A percentile compares a stretch with the other conserved stretches of the same genome.
phyloP scores from a whole-genome alignment of 2,329 filamentous ascomycete genomes.

The Cladophialophora immunda region DNA sequence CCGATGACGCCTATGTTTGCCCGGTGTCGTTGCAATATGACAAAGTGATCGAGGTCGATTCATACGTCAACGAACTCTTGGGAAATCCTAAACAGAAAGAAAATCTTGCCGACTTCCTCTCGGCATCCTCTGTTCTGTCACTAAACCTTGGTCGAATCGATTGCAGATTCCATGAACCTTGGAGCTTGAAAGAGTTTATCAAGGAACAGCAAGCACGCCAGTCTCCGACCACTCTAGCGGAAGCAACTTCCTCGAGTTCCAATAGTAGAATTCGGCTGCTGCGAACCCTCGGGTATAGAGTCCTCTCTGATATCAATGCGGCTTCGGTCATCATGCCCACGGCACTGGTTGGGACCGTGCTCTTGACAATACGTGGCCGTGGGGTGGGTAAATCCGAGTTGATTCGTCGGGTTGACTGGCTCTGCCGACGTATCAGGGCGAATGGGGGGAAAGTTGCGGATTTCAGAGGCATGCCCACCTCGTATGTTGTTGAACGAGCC shows the following conservation, averaged over 20 bases:
- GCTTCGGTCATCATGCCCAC: conserved; percentile 99
- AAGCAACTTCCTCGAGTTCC: conserved; percentile 47
- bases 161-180: conserved; percentile 94
- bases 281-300: conserved; percentile 87
- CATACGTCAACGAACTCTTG: conserved; percentile 92
- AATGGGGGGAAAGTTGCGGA: conserved; percentile 94
- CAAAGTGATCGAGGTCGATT: conserved; percentile 97
- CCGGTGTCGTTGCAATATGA: conserved; percentile 98
- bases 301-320: conserved; percentile 91
- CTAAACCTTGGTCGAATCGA: conserved; percentile 90
- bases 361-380: conserved; percentile 88
- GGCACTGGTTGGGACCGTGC: conserved; percentile 89
- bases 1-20: conserved; percentile 90
- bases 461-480: conserved; percentile 81
- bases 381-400: conserved; percentile 90
- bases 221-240: conserved; percentile 50
- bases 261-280: conserved; percentile 73
- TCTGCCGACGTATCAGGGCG: conserved; percentile 78
- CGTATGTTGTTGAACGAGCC: conserved; percentile 85
- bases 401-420: conserved; percentile 87
- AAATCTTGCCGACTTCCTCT: conserved; percentile 88
- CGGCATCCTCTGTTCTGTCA: conserved; percentile 85
- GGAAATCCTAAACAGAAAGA: conserved; percentile 96
- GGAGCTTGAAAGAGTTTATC: conserved; percentile 86
- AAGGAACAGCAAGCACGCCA: conserved; percentile 72